Conservation (phyloP, 1,284 basidiomycete species). For the Cryptococcus sp. region DNA sequence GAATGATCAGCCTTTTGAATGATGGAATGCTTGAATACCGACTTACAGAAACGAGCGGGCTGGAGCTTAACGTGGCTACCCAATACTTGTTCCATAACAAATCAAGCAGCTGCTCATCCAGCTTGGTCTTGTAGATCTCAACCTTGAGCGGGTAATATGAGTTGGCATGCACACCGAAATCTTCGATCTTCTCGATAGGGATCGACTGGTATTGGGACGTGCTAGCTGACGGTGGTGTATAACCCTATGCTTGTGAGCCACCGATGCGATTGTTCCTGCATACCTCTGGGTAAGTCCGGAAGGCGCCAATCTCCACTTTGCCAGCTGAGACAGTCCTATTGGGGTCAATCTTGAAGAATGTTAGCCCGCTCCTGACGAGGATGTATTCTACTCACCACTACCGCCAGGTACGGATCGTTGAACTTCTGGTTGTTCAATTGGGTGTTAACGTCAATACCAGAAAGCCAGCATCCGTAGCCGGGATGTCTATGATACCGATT, state of each 20-base stretch:
- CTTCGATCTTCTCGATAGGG: constrained; percentile 91
- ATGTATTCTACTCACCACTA: constrained; percentile 69
- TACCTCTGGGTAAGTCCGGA: constrained; percentile 88
- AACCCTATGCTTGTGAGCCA: constrained; percentile 58
- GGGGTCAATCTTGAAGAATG: constrained; percentile 75
- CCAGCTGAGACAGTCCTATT: constrained; percentile 97
- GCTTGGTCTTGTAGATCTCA: constrained; percentile 87
- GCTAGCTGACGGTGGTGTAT: constrained; percentile 72
- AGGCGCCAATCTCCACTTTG: constrained; percentile 97
- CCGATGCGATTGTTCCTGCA: too few relatives aligned
- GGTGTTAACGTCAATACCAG: constrained; percentile 94
- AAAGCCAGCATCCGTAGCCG: constrained; percentile 96
- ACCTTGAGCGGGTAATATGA: constrained; percentile 93
- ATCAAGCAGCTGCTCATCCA: constrained; percentile 83
- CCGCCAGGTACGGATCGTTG: constrained; percentile 95
- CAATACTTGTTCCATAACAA: constrained; percentile 99
- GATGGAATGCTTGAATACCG: neutral
- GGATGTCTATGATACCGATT: constrained; percentile 63
- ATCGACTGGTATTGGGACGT: constrained; percentile 87
- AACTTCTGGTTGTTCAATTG: constrained; percentile 93
- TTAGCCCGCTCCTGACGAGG: neutral
- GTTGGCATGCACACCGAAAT: constrained; percentile 97
- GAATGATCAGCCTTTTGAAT: neutral
- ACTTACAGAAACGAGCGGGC: constrained; percentile 82
- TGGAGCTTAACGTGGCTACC: constrained; percentile 93